Base-by-base conservation (phyloP, 108 stramenopile species). In the Cafeteria roenbergensis region DNA sequence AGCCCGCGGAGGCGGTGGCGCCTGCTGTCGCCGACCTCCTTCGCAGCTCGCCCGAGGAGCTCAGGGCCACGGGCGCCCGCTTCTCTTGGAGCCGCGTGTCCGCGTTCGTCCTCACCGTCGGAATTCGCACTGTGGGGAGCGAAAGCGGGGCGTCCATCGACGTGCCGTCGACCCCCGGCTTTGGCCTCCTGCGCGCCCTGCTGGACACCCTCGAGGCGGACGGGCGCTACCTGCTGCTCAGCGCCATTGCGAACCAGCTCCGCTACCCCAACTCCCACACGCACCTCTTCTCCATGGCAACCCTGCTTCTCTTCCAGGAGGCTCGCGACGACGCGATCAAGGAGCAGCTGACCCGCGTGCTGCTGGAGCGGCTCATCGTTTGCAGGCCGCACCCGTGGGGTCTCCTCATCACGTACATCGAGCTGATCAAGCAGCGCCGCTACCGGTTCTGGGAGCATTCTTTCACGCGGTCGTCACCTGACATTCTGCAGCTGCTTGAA, bases 251-350 rank as follows among this genome's bases (percentile, higher is more conserved):
- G 36, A 95, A 96, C 71, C 95, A 99, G 78, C 90, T 99, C 24
- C 88, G 99, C 34, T 99, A 92, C 71, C 99, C 99, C 26, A 96
- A 94, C 65, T 93, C 87, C 69, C 95, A 99, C 78, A 99, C 99
- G 42, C 93, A 96, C 78, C 96, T 93, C 79, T 97, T 94, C 67
- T 91, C 90, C 29, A 91, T 89, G 68, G 91, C 95, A 0, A 85
- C 97, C 83, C 84, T 97, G 25, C 90, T 85, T 67, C 79, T 99
- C 9, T 99, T 99, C 78, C 90, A 86, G 34, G 94, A 97, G 67
- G 82, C 90, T 24, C 83, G 80, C 62, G 78, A 82, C 58, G 94
- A 94, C 53, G 87, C 80, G 32, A 89, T 95, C 28, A 91, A 92
- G 70, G 99, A 99, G 80, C 95, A 97, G 75, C 86, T 97, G 27